Percentiles rank a stretch among this genome's conserved stretches.
phyloP scores from a whole-genome alignment of 768 basidiomycete genomes.

The Boletus bicolor region DNA sequence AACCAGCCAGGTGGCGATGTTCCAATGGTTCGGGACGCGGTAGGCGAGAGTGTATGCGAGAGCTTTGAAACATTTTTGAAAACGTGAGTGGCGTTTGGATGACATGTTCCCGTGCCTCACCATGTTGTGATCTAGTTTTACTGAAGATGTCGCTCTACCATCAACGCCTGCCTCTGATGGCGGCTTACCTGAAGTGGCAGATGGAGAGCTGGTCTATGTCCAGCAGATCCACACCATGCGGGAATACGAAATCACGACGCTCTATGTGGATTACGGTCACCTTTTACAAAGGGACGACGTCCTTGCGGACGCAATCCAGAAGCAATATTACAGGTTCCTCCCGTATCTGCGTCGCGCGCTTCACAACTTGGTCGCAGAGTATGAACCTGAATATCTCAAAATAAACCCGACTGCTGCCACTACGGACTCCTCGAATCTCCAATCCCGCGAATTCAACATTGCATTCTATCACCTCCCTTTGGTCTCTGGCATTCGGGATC shows the following conservation, averaged over 20 bases:
- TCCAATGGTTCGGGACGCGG: constrained; percentile 87
- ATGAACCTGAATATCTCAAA: constrained; percentile 92
- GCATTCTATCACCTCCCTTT: constrained; percentile 95
- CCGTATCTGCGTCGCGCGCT: constrained; percentile 92
- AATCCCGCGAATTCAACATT: constrained; percentile 90
- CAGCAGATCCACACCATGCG: constrained; percentile 95
- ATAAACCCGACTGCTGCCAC: constrained; percentile 87
- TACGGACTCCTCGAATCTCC: constrained; percentile 82
- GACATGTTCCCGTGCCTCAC: neutral
- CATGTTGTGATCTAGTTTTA: constrained; percentile 55
- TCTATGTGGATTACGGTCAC: constrained; percentile 95
- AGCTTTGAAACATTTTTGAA: constrained; percentile 90
- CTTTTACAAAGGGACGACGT: constrained; percentile 88
- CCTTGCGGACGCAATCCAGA: constrained; percentile 89
- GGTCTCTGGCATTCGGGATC: constrained; percentile 90
- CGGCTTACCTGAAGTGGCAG: constrained; percentile 47
- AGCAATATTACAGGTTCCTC: constrained; percentile 95
- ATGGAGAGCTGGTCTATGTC: constrained; percentile 76
- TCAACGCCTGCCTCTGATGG: constrained; percentile 79
- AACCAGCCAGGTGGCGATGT: constrained; percentile 59
- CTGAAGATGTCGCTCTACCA: constrained; percentile 75
- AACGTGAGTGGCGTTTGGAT: constrained; percentile 53
- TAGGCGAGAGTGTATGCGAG: constrained; percentile 92
- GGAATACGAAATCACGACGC: constrained; percentile 89
- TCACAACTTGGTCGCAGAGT: constrained; percentile 83